Evolutionary conservation across 2,329 filamentous ascomycete species (phyloP).

Genomic region (Exophiala xenobiotica): DNA sequence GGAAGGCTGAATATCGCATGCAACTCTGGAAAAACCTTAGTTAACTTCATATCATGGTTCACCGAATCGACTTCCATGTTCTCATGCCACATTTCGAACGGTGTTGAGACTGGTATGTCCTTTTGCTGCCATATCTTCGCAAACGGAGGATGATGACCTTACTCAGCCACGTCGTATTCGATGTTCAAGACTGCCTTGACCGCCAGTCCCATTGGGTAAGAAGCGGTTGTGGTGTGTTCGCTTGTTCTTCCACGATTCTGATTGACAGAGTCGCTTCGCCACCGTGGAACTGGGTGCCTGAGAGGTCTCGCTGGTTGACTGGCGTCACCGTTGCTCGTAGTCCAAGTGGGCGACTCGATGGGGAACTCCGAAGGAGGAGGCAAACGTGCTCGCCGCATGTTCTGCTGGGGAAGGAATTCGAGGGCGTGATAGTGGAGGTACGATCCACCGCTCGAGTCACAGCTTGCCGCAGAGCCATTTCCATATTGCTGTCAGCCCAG

Average conservation of each 20-base stretch:
- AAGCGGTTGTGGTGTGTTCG: neutral
- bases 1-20: slow-evolving; percentile 15
- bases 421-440: neutral
- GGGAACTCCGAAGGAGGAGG: too few species aligned
- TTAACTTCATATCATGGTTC: neutral
- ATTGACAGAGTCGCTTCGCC: neutral
- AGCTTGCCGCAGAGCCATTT: neutral
- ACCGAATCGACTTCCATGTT: neutral
- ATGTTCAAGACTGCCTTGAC: neutral
- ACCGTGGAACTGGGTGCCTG: too few species aligned
- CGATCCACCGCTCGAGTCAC: neutral
- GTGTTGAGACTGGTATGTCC: slow-evolving; percentile 5
- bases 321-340: too few species aligned
- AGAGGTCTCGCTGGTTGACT: too few species aligned
- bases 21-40: neutral
- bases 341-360: neutral
- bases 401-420: too few species aligned
- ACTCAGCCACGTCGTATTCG: slow-evolving; percentile 18
- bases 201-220: neutral
- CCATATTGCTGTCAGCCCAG: neutral
- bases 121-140: slow-evolving; percentile 11
- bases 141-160: slow-evolving; percentile 19
- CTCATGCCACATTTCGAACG: neutral
- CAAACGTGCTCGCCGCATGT: too few species aligned
- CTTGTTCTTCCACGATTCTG: neutral